These are phyloP conservation scores for Hypoxylon perforatum DNA, from an alignment of 495 filamentous ascomycete genomes.

Conservation along the genomic window DNA sequence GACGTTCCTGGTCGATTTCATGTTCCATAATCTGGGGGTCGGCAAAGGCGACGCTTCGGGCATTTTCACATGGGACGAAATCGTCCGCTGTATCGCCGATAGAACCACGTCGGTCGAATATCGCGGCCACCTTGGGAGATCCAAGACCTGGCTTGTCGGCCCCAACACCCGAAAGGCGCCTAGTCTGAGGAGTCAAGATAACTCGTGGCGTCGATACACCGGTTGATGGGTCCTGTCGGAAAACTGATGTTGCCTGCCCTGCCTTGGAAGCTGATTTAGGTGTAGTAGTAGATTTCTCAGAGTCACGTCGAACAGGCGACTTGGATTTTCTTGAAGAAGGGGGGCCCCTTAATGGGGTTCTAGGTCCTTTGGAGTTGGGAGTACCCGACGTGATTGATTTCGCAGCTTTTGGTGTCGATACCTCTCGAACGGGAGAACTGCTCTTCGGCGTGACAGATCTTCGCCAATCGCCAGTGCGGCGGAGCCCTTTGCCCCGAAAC, in stretches of 20 bases:
- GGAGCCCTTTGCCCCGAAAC: conserved; percentile 64
- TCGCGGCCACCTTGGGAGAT: conserved; percentile 77
- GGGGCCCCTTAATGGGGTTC: conserved; percentile 64
- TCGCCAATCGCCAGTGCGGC: conserved; percentile 58
- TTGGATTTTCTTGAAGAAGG: conserved; percentile 50
- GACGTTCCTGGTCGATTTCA: conserved; percentile 75
- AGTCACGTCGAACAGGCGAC: conserved; percentile 28
- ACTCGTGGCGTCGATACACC: conserved; percentile 71
- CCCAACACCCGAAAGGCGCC: conserved; percentile 77
- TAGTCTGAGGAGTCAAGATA: conserved; percentile 70
- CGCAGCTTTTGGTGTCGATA: conserved; percentile 56
- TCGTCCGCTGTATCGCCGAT: conserved; percentile 72
- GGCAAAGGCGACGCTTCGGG: conserved; percentile 68
- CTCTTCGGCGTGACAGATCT: conserved; percentile 56
- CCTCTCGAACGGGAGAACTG: conserved; percentile 43
- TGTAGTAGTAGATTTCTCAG: conserved; percentile 16
- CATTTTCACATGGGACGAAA: conserved; percentile 64
- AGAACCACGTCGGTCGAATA: conserved; percentile 77
- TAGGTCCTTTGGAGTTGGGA: conserved; percentile 63
- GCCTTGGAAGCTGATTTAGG: conserved; percentile 40
- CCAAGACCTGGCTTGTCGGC: conserved; percentile 80
- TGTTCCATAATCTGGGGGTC: conserved; percentile 73
- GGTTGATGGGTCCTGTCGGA: conserved; percentile 66
- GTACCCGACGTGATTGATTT: conserved; percentile 64
- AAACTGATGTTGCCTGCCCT: conserved; percentile 56